Conservation (phyloP, 2,329 filamentous ascomycete genomes). For the Botrytis tulipae region DNA sequence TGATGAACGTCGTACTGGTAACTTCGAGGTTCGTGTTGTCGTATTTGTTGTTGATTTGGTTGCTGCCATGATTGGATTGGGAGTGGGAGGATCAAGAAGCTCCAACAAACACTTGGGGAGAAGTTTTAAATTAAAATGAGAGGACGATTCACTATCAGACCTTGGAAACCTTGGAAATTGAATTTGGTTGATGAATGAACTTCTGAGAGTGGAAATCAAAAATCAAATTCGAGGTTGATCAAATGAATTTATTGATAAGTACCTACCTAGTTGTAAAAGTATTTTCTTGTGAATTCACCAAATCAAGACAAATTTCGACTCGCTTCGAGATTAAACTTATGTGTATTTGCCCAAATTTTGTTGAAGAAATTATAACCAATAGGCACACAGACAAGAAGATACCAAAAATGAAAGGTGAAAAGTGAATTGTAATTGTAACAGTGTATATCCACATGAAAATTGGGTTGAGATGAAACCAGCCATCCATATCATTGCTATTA, state of each 20-base stretch:
- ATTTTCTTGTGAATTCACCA: not conserved
- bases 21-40: not conserved
- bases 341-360: not conserved
- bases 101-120: conserved; percentile 1
- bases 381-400: not conserved
- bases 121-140: not conserved
- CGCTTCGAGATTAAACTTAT: not conserved
- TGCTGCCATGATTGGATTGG: conserved; percentile 7
- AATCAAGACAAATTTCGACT: not conserved
- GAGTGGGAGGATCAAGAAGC: conserved; percentile 4
- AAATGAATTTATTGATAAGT: not conserved
- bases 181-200: not conserved
- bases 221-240: not conserved
- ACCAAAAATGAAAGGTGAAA: not conserved
- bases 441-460: too few relatives aligned
- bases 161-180: not conserved
- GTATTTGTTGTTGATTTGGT: not conserved
- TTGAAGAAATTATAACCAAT: not conserved
- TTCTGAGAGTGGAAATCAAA: not conserved
- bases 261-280: not conserved
- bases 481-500: not conserved
- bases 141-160: conserved; percentile 4
- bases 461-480: not conserved
- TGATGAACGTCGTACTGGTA: conserved; percentile 8
- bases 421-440: not conserved